A percentile compares a stretch with the other conserved stretches of the same genome.
These are phyloP conservation scores for Oryza meridionalis DNA, from an alignment of 176 grass and related monocot genomes.

Conservation along the genomic window DNA sequence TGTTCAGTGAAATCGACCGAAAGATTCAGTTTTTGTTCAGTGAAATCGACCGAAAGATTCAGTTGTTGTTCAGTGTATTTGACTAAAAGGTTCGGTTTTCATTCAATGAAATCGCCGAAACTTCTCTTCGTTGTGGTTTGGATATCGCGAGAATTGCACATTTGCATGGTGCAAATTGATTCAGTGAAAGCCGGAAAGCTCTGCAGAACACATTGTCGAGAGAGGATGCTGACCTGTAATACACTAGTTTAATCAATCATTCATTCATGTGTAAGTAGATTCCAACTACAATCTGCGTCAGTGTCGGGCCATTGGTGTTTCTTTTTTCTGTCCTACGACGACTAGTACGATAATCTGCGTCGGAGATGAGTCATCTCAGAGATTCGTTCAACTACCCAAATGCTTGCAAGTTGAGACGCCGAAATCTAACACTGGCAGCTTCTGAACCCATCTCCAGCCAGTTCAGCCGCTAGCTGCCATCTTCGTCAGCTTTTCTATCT, in stretches of 20 bases:
- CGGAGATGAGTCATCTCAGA: constrained; percentile 1
- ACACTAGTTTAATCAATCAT: neutral
- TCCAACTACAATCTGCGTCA: neutral
- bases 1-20: neutral
- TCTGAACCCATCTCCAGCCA: neutral
- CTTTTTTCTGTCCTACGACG: neutral
- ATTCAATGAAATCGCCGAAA: neutral
- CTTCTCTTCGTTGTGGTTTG: neutral
- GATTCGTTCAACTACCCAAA: constrained; percentile 3
- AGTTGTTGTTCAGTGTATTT: no score
- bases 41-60: neutral
- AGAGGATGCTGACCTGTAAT: neutral
- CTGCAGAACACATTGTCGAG: neutral
- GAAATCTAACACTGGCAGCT: neutral
- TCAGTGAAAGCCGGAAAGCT: neutral
- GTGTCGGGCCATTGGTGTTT: neutral
- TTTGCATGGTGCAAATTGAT: neutral
- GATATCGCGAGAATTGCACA: neutral
- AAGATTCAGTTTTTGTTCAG: no score
- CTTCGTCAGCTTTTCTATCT: neutral
- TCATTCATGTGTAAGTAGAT: neutral
- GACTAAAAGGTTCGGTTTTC: no score
- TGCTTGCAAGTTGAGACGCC: neutral
- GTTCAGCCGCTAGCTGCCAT: neutral
- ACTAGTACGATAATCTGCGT: neutral